Evolutionary conservation across 306 rosid species (phyloP).

Genomic region (Prosopis cineraria): DNA sequence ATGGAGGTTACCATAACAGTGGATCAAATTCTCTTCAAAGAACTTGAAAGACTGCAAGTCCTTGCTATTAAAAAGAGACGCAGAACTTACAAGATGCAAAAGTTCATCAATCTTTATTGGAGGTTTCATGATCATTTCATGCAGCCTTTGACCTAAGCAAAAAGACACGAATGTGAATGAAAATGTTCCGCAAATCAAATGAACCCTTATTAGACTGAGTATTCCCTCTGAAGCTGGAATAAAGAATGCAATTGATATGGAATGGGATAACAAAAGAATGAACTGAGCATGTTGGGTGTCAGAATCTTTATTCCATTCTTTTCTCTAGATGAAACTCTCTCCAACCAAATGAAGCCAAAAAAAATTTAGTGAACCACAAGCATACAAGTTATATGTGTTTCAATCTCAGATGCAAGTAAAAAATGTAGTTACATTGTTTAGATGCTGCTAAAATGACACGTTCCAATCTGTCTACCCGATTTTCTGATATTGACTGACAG

Average conservation of each 20-base stretch:
- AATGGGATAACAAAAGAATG: background rate
- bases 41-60: background rate
- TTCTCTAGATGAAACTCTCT: background rate
- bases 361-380: slow-evolving; percentile 20
- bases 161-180: slow-evolving; percentile 1
- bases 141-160: slow-evolving; percentile 78
- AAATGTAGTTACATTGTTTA: slow-evolving; percentile 67
- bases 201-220: background rate
- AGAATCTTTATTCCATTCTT: background rate
- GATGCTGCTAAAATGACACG: slow-evolving; percentile 90
- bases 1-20: slow-evolving; percentile 12
- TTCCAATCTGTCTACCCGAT: slow-evolving; percentile 73
- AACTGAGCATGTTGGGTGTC: background rate
- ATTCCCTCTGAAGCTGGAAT: background rate
- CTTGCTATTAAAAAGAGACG: slow-evolving; percentile 15
- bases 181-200: background rate
- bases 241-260: background rate
- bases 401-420: slow-evolving; percentile 15
- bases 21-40: slow-evolving; percentile 22
- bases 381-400: slow-evolving; percentile 12
- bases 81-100: slow-evolving; percentile 65
- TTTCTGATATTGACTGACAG: slow-evolving; percentile 75
- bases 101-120: slow-evolving; percentile 54
- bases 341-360: background rate
- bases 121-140: slow-evolving; percentile 78